Evolutionary conservation across 1,139 yeast genomes (phyloP).

Genomic region (Pichia norvegensis): DNA sequence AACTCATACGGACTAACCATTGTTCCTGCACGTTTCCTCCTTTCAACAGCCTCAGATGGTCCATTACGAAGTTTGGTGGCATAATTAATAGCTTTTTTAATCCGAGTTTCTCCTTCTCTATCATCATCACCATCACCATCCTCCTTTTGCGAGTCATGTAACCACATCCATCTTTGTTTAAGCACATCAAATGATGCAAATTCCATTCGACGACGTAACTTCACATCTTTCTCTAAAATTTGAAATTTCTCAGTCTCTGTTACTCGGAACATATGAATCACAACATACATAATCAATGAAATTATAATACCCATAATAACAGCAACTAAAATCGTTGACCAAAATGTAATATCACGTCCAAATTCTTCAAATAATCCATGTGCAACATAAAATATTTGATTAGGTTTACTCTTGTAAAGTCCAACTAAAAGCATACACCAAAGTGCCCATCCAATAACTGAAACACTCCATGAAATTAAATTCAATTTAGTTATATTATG

Average conservation of each 20-base stretch:
- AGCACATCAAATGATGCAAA: conserved; percentile 63
- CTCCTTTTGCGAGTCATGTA: conserved; percentile 31
- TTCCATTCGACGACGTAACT: conserved; percentile 64
- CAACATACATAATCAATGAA: conserved; percentile 56
- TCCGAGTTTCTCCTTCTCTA: conserved; percentile 33
- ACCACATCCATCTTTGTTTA: conserved; percentile 74
- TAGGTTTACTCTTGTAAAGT: conserved; percentile 50
- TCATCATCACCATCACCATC: conserved; percentile 32
- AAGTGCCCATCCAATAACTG: conserved; percentile 78
- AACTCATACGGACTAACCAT: conserved; percentile 38
- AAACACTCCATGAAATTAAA: conserved; percentile 61
- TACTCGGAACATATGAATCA: conserved; percentile 51
- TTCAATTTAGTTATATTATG: conserved; percentile 70
- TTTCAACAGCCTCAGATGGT: conserved; percentile 27
- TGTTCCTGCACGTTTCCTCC: conserved; percentile 47
- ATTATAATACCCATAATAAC: conserved; percentile 51
- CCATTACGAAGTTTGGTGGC: conserved; percentile 29
- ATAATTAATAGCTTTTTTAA: conserved; percentile 23
- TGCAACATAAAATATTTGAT: conserved; percentile 64
- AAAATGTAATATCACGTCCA: conserved; percentile 76
- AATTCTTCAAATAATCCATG: conserved; percentile 61
- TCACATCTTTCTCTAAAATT: conserved; percentile 62
- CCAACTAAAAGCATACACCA: conserved; percentile 78
- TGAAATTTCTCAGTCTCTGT: conserved; percentile 76
- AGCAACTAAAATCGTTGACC: conserved; percentile 65